Percentiles rank a stretch among this genome's conserved stretches.
These are phyloP conservation scores for Acanthamoeba royreba DNA, from an alignment of 208 protist species.

Conservation along the genomic window DNA sequence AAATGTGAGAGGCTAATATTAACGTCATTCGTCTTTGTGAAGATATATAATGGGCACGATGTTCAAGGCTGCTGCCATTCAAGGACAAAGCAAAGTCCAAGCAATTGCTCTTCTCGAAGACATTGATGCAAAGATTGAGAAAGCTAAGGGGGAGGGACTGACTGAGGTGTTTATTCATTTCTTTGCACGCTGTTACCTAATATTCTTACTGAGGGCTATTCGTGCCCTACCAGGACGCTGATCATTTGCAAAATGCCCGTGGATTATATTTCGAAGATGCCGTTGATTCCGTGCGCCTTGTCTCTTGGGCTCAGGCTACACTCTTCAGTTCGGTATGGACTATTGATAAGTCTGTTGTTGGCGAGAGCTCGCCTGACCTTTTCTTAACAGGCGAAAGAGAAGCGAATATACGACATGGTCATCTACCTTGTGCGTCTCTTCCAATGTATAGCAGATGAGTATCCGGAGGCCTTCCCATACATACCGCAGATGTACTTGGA, in stretches of 20 bases:
- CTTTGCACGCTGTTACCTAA: not conserved
- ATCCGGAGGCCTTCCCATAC: not conserved
- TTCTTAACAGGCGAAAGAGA: not conserved
- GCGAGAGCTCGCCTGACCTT: no score
- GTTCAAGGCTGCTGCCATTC: not conserved
- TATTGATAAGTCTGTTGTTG: no score
- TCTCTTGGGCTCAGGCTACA: not conserved
- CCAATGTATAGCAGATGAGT: not conserved
- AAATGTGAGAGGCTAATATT: no score
- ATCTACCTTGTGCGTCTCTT: not conserved
- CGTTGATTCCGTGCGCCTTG: not conserved
- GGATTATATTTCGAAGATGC: not conserved
- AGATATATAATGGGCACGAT: not conserved
- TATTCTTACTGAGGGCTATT: not conserved
- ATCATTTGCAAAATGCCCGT: not conserved
- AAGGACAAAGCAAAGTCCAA: not conserved
- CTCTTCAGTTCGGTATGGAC: not conserved
- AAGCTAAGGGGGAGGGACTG: not conserved
- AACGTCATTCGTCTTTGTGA: no score
- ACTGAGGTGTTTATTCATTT: not conserved
- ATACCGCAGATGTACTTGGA: conserved; percentile 31
- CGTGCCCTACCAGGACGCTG: not conserved
- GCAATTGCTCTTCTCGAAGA: not conserved
- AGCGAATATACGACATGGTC: not conserved
- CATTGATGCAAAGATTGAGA: not conserved